Conservation (phyloP, 345 rosid species). For the Reutealis trisperma region DNA sequence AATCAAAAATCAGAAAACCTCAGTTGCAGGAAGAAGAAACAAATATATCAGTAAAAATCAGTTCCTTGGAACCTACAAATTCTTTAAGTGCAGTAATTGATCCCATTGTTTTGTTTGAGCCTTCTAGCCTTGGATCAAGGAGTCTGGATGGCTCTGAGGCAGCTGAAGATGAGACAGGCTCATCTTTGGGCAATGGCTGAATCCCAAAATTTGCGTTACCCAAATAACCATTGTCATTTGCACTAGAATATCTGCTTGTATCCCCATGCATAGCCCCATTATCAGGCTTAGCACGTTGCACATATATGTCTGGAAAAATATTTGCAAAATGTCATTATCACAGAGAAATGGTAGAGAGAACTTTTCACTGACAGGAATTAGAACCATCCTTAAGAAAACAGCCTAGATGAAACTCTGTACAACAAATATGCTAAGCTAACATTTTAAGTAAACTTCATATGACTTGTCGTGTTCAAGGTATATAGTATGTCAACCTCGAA, state of each 20-base stretch:
- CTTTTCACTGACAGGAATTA: neutral
- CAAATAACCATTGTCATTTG: conserved; percentile 52
- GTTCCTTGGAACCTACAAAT: conserved; percentile 54
- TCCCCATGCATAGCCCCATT: conserved; percentile 59
- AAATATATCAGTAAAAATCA: neutral
- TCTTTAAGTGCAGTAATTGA: conserved; percentile 83
- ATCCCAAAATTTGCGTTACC: conserved; percentile 52
- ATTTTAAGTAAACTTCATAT: neutral
- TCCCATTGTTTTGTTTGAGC: conserved; percentile 53
- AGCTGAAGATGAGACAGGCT: conserved; percentile 44
- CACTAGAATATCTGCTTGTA: conserved; percentile 44
- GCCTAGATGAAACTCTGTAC: conserved; percentile 1
- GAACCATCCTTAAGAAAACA: neutral
- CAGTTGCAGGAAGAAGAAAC: neutral
- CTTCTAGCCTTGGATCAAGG: conserved; percentile 68
- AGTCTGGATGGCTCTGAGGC: conserved; percentile 59
- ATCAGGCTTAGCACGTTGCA: conserved; percentile 53
- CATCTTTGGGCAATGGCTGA: conserved; percentile 57
- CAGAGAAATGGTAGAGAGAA: conserved; percentile 7
- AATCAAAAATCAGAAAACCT: conserved; percentile 11
- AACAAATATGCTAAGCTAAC: conserved; percentile 1
- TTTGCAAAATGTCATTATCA: conserved; percentile 12
- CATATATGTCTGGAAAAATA: conserved; percentile 60
- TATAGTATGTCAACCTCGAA: neutral
- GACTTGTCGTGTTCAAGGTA: neutral